These are phyloP conservation scores for Metschnikowia vanudenii DNA, from an alignment of 805 yeast species.

Conservation along the genomic window DNA sequence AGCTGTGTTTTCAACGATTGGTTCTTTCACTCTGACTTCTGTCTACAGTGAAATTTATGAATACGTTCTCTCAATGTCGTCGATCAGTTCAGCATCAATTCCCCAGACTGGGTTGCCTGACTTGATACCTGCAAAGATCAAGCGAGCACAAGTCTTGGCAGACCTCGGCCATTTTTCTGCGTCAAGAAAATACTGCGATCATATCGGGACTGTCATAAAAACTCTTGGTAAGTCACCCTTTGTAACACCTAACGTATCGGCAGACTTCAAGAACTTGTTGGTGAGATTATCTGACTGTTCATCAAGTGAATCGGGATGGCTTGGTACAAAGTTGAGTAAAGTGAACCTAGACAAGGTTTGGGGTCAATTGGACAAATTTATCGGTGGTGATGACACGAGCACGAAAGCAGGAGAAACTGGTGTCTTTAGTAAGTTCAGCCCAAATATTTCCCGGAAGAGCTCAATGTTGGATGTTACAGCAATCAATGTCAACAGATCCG, in stretches of 20 bases:
- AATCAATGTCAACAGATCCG: slow-evolving; percentile 3
- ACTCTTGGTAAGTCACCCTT: slow-evolving; percentile 32
- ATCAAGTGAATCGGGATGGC: slow-evolving; percentile 62
- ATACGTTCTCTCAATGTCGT: slow-evolving; percentile 36
- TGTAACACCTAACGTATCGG: slow-evolving; percentile 23
- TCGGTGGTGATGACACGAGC: slow-evolving; percentile 71
- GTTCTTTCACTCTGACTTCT: slow-evolving; percentile 29
- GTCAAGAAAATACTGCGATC: slow-evolving; percentile 64
- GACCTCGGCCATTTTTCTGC: slow-evolving; percentile 61
- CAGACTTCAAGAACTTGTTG: slow-evolving; percentile 38
- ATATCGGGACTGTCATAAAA: slow-evolving; percentile 36
- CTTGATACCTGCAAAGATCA: slow-evolving; percentile 57
- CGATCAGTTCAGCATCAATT: slow-evolving; percentile 26
- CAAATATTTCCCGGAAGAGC: slow-evolving; percentile 58
- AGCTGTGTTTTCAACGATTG: slow-evolving; percentile 39
- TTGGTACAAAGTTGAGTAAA: slow-evolving; percentile 52
- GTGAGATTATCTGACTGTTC: slow-evolving; percentile 47
- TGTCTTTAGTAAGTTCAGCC: slow-evolving; percentile 70
- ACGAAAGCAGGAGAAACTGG: slow-evolving; percentile 46
- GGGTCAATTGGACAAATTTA: slow-evolving; percentile 86
- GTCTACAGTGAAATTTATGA: slow-evolving; percentile 73
- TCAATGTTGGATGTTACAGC: slow-evolving; percentile 36
- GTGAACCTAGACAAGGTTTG: slow-evolving; percentile 78
- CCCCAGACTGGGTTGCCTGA: slow-evolving; percentile 48
- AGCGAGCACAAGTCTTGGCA: slow-evolving; percentile 66